Conservation (phyloP, 306 rosid species). For the Vigna nakashimae region DNA sequence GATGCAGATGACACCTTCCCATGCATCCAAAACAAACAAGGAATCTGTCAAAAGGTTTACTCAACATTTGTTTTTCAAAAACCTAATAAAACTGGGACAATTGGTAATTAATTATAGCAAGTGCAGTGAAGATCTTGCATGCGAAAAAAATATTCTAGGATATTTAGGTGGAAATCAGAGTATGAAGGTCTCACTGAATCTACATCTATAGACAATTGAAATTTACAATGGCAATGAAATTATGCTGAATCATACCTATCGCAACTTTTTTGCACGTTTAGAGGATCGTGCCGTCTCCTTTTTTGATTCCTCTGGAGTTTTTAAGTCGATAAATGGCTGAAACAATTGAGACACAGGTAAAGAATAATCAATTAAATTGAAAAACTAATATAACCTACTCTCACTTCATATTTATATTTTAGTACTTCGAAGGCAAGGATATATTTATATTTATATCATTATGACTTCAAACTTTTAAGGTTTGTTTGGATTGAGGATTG, state of each 20-base stretch:
- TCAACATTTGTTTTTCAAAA: not conserved
- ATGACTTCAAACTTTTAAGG: too few species aligned
- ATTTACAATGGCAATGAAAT: conserved; percentile 20
- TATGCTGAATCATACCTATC: conserved; percentile 48
- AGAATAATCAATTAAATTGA: conserved; percentile 1
- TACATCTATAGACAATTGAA: not conserved
- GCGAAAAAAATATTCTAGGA: conserved; percentile 19
- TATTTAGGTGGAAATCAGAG: conserved; percentile 7
- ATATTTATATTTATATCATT: too few species aligned
- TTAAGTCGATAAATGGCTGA: conserved; percentile 90
- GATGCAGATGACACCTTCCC: conserved; percentile 17
- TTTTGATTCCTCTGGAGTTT: conserved; percentile 68
- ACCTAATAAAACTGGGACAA: not conserved
- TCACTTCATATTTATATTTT: not conserved
- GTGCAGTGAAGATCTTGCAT: not conserved
- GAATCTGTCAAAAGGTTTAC: not conserved
- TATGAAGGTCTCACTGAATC: not conserved
- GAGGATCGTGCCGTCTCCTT: conserved; percentile 72
- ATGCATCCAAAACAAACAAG: conserved; percentile 7
- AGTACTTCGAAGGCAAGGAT: too few species aligned
- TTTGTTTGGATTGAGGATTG: too few species aligned
- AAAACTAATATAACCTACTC: conserved; percentile 26
- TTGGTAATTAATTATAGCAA: not conserved
- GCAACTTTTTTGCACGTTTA: conserved; percentile 70
- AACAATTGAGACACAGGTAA: conserved; percentile 40